Conservation (phyloP, 2,329 filamentous ascomycete species). For the Monosporascus ibericus region DNA sequence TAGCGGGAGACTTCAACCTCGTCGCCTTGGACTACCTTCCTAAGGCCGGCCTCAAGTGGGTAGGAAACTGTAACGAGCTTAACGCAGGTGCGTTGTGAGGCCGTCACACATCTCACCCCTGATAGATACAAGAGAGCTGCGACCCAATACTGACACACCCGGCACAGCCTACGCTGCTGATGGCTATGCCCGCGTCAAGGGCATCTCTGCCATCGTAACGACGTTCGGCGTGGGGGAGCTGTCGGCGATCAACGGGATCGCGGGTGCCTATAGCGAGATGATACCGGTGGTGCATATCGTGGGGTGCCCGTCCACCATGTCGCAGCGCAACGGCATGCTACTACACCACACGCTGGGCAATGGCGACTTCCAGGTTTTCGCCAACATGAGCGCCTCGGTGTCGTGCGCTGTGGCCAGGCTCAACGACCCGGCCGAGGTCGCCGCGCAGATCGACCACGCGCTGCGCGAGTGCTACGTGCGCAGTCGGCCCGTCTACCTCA, state of each 20-base stretch:
- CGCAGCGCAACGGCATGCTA: constrained; percentile 39
- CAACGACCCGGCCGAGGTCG: constrained; percentile 62
- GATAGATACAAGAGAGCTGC: neutral
- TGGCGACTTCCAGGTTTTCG: constrained; percentile 77
- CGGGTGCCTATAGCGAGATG: constrained; percentile 68
- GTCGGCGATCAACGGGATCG: constrained; percentile 68
- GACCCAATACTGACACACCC: constrained; percentile 2
- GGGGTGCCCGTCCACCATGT: constrained; percentile 40
- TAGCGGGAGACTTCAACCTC: constrained; percentile 72
- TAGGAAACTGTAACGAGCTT: constrained; percentile 66
- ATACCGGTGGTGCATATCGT: constrained; percentile 62
- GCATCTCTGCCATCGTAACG: constrained; percentile 64
- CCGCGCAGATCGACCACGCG: constrained; percentile 70
- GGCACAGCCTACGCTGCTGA: constrained; percentile 66
- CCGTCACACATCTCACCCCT: neutral
- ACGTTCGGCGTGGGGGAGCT: constrained; percentile 72
- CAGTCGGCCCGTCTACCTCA: constrained; percentile 77
- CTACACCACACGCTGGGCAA: constrained; percentile 69
- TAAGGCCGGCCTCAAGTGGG: constrained; percentile 54
- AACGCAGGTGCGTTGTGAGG: constrained; percentile 54
- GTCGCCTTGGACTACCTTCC: constrained; percentile 61
- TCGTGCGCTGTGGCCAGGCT: constrained; percentile 67
- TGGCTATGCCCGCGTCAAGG: constrained; percentile 69
- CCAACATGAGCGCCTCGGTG: constrained; percentile 68
- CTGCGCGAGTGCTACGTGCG: constrained; percentile 68